Evolutionary conservation across 2,329 filamentous ascomycete species (phyloP), one percentile per base, ranked within the genome.

Genomic region (Pestalotiopsis sp.): DNA sequence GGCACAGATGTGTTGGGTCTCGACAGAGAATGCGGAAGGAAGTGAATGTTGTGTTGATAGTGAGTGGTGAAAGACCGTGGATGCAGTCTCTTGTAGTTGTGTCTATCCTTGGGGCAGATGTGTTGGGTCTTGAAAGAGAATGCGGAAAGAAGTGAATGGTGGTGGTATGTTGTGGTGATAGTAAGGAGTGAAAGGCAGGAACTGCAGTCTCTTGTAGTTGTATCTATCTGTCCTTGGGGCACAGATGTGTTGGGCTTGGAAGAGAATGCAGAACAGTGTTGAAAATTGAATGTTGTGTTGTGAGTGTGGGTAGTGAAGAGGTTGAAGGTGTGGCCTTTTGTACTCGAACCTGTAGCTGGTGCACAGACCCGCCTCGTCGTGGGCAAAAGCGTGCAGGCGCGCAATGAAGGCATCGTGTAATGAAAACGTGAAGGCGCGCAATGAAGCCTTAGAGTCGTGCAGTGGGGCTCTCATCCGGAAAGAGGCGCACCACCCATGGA

Each of bases 281-380:
- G 70, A 20, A 14, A 65, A 69, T 64, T 40, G 36, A 41, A 36
- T 40, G 17, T n/a, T 52, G n/a, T 52, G 17, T n/a, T 52, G n/a
- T 25, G 25, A n/a, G 3, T 49, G 56, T 63, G 56, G 64, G 58
- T 52, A 69, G 63, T 61, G 68, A 57, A 52, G 25, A 41, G 12
- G 20, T 14, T 36, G 60, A 23, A 31, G 11, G 38, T 25, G 17
- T 17, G 60, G 60, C 4, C 17, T 52, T 36, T 9, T 52, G 45
- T 52, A n/a, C 17, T 52, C 23, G 45, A 52, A 9, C 20, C 20
- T 52, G 17, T 52, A n/a, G 45, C 45, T 52, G 5, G 45, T 9
- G 9, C 14, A n/a, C 45, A 36, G 31, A 36, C 20, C 3, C 4
- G 63, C 49, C 66, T 66, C 45, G 63, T 38, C 45, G 4, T 52